Evolutionary conservation across 306 rosid genomes (phyloP).

Genomic region (Ceratonia siliqua): DNA sequence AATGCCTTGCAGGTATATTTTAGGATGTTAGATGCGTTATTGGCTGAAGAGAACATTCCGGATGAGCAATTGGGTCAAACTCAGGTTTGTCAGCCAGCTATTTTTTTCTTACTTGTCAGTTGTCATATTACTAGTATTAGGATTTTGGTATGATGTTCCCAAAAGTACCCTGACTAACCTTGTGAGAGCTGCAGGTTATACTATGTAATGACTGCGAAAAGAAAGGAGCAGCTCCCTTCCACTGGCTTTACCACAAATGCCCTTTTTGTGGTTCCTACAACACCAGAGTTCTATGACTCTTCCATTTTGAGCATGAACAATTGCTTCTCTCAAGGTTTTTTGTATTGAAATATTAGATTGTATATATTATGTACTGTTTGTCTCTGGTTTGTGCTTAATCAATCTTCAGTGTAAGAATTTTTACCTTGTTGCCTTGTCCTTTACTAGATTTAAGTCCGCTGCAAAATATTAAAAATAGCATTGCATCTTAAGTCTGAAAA

Average conservation of each 20-base stretch:
- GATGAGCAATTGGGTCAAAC: slow-evolving; percentile 61
- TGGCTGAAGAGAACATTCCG: slow-evolving; percentile 77
- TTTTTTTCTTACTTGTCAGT: background rate
- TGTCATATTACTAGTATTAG: too few species aligned
- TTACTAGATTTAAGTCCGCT: background rate
- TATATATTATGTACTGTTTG: slow-evolving; percentile 25
- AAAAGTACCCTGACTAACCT: slow-evolving; percentile 24
- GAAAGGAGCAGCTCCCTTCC: slow-evolving; percentile 79
- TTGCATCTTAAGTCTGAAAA: slow-evolving; percentile 18
- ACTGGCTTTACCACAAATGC: slow-evolving; percentile 91
- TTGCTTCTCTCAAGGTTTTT: slow-evolving; percentile 40
- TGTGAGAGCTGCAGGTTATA: slow-evolving; percentile 63
- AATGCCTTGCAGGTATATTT: slow-evolving; percentile 68
- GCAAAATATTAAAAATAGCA: background rate
- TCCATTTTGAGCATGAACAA: slow-evolving; percentile 31
- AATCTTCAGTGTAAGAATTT: slow-evolving; percentile 13
- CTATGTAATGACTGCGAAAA: slow-evolving; percentile 92
- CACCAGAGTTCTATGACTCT: slow-evolving; percentile 67
- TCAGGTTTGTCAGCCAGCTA: slow-evolving; percentile 58
- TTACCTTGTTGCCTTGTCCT: slow-evolving; percentile 13
- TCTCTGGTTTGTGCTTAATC: slow-evolving; percentile 18
- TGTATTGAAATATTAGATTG: slow-evolving; percentile 37
- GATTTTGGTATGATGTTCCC: background rate
- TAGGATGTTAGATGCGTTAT: slow-evolving; percentile 72
- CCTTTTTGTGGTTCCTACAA: slow-evolving; percentile 80